A percentile compares a stretch with the other conserved stretches of the same genome.
phyloP scores from a whole-genome alignment of 768 basidiomycete species.

The Tricholoma flavovirens region DNA sequence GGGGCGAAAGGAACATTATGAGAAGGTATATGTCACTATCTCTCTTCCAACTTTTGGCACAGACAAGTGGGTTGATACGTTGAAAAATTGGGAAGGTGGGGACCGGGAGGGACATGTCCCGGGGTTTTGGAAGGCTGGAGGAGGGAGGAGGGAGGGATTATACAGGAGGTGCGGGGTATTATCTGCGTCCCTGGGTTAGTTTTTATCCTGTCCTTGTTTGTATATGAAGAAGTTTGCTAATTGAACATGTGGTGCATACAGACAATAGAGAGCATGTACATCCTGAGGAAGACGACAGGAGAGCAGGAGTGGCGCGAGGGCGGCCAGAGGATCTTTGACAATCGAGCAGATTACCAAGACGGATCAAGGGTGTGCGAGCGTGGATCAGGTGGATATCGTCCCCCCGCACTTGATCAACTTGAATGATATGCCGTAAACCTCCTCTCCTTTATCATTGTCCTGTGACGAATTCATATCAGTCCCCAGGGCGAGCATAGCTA shows the following conservation, averaged over 20 bases:
- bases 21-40: no score
- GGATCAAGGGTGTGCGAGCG: slow-evolving; percentile 50
- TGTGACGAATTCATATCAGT: no score
- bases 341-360: slow-evolving; percentile 55
- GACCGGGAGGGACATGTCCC: slow-evolving; percentile 39
- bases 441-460: slow-evolving; percentile 5
- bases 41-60: no score
- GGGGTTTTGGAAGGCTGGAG: slow-evolving; percentile 32
- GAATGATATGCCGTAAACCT: slow-evolving; percentile 63
- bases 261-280: slow-evolving; percentile 68
- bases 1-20: no score
- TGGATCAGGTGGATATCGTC: slow-evolving; percentile 39
- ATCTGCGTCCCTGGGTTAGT: slow-evolving; percentile 64
- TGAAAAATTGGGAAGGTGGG: slow-evolving; percentile 39
- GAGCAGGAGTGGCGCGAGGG: slow-evolving; percentile 65
- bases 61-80: slow-evolving; percentile 40
- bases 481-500: no score
- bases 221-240: background rate
- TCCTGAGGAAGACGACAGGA: slow-evolving; percentile 64
- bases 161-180: slow-evolving; percentile 27
- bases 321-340: slow-evolving; percentile 61
- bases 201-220: background rate
- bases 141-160: slow-evolving; percentile 46
- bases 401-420: slow-evolving; percentile 27
- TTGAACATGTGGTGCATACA: slow-evolving; percentile 19